phyloP scores from a whole-genome alignment of 257 asterid species.

The Nyctanthes arbortristis region DNA sequence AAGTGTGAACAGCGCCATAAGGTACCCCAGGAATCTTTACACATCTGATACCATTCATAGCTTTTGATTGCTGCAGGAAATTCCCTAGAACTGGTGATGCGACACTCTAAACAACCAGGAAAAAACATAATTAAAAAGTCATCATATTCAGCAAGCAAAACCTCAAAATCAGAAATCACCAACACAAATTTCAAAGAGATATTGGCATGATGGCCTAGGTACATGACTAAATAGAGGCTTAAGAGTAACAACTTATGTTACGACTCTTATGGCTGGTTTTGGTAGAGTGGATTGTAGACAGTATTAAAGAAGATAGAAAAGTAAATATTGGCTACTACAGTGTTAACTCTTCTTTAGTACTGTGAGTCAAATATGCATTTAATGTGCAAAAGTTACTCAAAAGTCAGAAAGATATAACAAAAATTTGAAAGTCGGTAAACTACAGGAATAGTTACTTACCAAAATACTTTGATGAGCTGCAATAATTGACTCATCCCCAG shows the following conservation, averaged over 20 bases:
- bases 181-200: not conserved
- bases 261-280: not conserved
- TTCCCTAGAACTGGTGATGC: constrained; percentile 75
- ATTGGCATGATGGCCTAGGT: not conserved
- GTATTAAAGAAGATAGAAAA: not conserved
- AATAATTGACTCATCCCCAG: constrained; percentile 46
- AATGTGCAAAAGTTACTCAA: not conserved
- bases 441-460: constrained; percentile 40
- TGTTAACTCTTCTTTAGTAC: not conserved
- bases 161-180: not conserved
- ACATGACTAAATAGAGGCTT: not conserved
- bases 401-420: not conserved
- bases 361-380: not conserved
- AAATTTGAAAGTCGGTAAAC: not conserved
- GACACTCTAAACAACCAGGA: constrained; percentile 46
- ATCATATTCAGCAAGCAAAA: not conserved
- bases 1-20: constrained; percentile 50
- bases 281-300: not conserved
- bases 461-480: constrained; percentile 70
- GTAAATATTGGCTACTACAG: not conserved
- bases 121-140: constrained; percentile 1
- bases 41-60: constrained; percentile 46
- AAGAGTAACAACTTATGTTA: not conserved
- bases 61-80: constrained; percentile 55
- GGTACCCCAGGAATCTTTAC: constrained; percentile 66